Conservation (phyloP, 2,329 filamentous ascomycete species). For the Fusarium xyrophilum region DNA sequence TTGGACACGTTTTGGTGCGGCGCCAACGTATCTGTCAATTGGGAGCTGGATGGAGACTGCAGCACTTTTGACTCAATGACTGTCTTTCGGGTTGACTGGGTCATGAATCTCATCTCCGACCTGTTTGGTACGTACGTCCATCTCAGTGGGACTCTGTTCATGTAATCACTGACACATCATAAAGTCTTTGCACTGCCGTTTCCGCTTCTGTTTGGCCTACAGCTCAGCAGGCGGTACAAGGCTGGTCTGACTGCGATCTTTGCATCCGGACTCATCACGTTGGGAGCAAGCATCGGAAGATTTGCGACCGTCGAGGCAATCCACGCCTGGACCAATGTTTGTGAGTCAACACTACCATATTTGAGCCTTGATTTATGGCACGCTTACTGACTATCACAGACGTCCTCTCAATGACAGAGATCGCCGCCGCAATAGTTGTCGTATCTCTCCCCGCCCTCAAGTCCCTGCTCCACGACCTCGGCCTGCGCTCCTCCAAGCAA, state of each 20-base stretch:
- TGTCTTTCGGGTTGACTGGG: conserved; percentile 43
- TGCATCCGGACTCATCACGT: conserved; percentile 30
- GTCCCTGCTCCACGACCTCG: conserved; percentile 28
- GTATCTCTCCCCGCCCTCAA: conserved; percentile 33
- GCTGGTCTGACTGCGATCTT: conserved; percentile 27
- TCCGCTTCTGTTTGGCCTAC: conserved; percentile 23
- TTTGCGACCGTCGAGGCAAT: conserved; percentile 34
- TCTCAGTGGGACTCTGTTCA: fast-evolving
- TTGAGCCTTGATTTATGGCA: fast-evolving
- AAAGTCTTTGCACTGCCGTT: conserved; percentile 29
- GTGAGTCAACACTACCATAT: background rate
- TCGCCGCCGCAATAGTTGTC: conserved; percentile 30
- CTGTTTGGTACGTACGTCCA: conserved; percentile 23
- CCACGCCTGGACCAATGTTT: conserved; percentile 38
- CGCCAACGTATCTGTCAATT: conserved; percentile 39
- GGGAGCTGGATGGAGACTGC: conserved; percentile 37
- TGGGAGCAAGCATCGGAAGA: conserved; percentile 26
- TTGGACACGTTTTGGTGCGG: conserved; percentile 46
- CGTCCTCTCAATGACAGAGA: conserved; percentile 33
- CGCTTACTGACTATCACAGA: background rate
- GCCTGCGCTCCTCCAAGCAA: conserved; percentile 26
- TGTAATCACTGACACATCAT: background rate
- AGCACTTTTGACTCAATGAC: conserved; percentile 38
- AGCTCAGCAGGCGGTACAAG: conserved; percentile 26
- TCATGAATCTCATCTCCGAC: conserved; percentile 37